A percentile compares a stretch with the other conserved stretches of the same genome.
These are phyloP conservation scores for Arxiozyma slooffiae DNA, from an alignment of 1,139 yeast species.

Conservation along the genomic window DNA sequence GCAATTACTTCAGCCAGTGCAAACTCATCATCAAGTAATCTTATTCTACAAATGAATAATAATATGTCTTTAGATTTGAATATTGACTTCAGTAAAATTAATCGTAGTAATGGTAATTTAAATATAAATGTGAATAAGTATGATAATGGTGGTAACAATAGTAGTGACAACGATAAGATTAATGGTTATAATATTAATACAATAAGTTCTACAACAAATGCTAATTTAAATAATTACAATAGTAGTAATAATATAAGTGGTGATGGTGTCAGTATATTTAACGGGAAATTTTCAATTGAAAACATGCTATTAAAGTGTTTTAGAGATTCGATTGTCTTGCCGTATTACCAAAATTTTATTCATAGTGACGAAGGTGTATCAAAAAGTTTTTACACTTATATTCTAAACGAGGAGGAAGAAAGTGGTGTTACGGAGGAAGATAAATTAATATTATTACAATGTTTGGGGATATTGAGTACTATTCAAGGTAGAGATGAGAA, in stretches of 20 bases:
- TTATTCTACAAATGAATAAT: background rate
- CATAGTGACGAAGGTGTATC: constrained; percentile 27
- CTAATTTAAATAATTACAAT: background rate
- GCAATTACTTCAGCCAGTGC: background rate
- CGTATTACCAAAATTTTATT: constrained; percentile 36
- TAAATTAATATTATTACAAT: constrained; percentile 41
- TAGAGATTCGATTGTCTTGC: constrained; percentile 42
- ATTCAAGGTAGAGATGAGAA: constrained; percentile 44
- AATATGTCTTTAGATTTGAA: constrained; percentile 1
- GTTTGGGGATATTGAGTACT: constrained; percentile 45
- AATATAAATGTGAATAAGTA: background rate
- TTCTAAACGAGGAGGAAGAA: constrained; percentile 29
- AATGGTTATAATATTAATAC: background rate
- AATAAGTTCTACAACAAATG: background rate
- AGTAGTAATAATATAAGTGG: background rate
- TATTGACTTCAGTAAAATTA: background rate
- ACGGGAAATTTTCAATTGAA: constrained; percentile 28
- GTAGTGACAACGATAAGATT: background rate
- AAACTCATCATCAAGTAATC: background rate
- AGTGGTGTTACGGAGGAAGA: constrained; percentile 28
- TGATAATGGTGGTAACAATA: background rate
- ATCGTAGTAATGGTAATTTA: background rate
- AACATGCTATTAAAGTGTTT: constrained; percentile 34
- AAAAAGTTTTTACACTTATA: constrained; percentile 25
- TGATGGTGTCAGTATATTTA: constrained; percentile 21